Evolutionary conservation across 345 rosid genomes (phyloP).

Genomic region (Cardamine occulta): DNA sequence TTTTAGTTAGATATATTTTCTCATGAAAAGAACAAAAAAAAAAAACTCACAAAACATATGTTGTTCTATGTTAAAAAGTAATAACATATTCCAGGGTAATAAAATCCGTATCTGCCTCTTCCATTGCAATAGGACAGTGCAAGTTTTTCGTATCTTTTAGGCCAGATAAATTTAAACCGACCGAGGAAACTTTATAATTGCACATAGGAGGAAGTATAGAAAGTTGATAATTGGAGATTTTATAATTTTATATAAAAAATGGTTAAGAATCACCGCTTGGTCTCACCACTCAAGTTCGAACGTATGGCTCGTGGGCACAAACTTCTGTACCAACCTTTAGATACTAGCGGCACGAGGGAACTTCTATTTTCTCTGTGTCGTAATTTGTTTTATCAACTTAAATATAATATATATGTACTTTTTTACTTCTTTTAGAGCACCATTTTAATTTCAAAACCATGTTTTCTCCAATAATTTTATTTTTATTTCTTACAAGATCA

Average conservation of each 20-base stretch:
- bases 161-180: slow-evolving; percentile 30
- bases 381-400: not conserved
- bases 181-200: slow-evolving; percentile 30
- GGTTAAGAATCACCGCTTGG: slow-evolving; percentile 59
- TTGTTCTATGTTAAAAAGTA: not conserved
- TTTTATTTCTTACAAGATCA: slow-evolving; percentile 4
- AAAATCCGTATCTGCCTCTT: slow-evolving; percentile 2
- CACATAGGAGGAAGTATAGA: slow-evolving; percentile 11
- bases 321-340: slow-evolving; percentile 64
- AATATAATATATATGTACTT: not conserved
- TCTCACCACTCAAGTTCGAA: slow-evolving; percentile 58
- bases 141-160: slow-evolving; percentile 25
- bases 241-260: not conserved
- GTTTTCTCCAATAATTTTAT: not conserved
- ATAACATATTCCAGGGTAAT: not conserved
- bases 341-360: slow-evolving; percentile 65
- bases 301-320: slow-evolving; percentile 75
- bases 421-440: not conserved
- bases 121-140: slow-evolving; percentile 26
- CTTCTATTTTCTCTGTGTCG: slow-evolving; percentile 26
- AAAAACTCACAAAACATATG: not conserved
- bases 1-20: not conserved
- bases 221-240: slow-evolving; percentile 40
- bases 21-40: not conserved
- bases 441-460: slow-evolving; percentile 25